Evolutionary conservation across 202 grass and related monocot species (phyloP), one percentile per base, ranked within the genome.

Genomic region (Schoenoplectus tabernaemontani): DNA sequence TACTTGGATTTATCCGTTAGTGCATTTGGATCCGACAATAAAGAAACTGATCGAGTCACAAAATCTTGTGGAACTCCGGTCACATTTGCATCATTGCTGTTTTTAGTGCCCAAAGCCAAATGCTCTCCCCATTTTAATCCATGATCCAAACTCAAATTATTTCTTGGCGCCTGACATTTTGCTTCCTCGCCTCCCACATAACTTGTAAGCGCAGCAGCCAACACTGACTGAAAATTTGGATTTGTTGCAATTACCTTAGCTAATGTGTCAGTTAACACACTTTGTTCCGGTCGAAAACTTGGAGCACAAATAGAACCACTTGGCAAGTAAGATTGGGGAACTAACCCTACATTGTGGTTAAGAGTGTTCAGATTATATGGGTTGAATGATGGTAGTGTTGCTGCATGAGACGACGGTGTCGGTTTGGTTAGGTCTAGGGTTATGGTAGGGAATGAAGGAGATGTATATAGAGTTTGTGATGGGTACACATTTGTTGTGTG

Each of bases 181-280:
- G 77, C 20, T 0, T 62, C 39, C 13, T 82, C 76, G 15, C 84
- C 66, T 0, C 88, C 93, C 63, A 93, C 92, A 77, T 88, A 86
- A 17, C 85, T 88, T 51, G 83, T 97, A 81, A 97, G 88, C 74
- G 89, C 89, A 32, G 87, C 83, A 19, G 78, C 87, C n/a, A 97
- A 60, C 64, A 50, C 93, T 12, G 93, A 88, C 82, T 93, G 87
- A 81, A 97, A 97, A 59, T 84, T 89, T 12, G 93, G 93, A 83
- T 93, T 89, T 16, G 59, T 50, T 3, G 91, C 84, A 69, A 97
- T 89, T 47, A 83, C 93, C 78, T 89, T 91, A 1, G 93, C 91
- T n/a, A 97, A 84, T 43, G 89, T 97, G 85, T 97, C 93, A 32
- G 93, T 93, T 79, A 89, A 78, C 9, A 63, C 78, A 7, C 46